Evolutionary conservation across 768 basidiomycete genomes (phyloP).

Genomic region (Leccinum olivaceopallidum): DNA sequence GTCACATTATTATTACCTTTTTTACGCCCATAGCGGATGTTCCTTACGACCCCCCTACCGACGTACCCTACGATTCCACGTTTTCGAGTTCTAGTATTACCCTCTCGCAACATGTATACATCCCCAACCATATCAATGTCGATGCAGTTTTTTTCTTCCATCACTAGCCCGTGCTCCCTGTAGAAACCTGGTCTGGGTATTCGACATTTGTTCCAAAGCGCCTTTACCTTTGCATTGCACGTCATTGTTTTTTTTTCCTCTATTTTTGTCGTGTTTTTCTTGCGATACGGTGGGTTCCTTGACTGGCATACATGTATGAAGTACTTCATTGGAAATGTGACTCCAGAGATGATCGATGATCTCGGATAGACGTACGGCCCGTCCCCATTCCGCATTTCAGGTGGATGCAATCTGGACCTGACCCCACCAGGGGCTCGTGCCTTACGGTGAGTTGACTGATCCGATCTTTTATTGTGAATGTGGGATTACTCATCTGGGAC

Average conservation of each 20-base stretch:
- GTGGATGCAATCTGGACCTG: neutral
- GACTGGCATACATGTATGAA: neutral
- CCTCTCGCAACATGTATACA: neutral
- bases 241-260: neutral
- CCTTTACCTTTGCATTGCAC: neutral
- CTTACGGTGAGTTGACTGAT: neutral
- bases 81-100: conserved; percentile 4
- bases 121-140: neutral
- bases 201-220: neutral
- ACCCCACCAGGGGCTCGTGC: neutral
- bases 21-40: neutral
- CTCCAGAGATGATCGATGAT: neutral
- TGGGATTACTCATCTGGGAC: too few relatives aligned
- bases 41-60: conserved; percentile 1
- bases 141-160: neutral
- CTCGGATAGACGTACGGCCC: neutral
- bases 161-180: neutral
- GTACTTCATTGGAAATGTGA: neutral
- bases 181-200: neutral
- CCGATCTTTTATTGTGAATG: too few relatives aligned
- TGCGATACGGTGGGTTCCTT: neutral
- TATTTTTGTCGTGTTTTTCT: neutral
- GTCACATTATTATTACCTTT: conserved; percentile 4
- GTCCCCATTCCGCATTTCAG: neutral
- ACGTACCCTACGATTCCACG: conserved; percentile 4